Evolutionary conservation across 2,329 filamentous ascomycete species (phyloP).

Genomic region (Paraconiothyrium sp.): DNA sequence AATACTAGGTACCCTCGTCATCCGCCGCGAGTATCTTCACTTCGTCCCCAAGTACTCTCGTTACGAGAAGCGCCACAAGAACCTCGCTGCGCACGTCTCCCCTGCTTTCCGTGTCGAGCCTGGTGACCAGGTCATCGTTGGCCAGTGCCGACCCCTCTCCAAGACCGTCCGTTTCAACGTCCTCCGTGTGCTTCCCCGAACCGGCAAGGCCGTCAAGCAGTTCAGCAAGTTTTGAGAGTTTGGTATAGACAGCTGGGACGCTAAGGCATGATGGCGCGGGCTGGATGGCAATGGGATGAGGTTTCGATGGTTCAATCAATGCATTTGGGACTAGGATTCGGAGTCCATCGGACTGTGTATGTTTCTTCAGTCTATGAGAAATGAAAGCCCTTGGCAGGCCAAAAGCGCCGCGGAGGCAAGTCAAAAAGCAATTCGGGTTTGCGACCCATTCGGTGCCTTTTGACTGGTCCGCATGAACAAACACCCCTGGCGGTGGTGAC

Average conservation of each 20-base stretch:
- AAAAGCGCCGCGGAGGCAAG: slow-evolving; percentile 48
- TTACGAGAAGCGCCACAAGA: slow-evolving; percentile 99
- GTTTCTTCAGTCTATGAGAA: slow-evolving; percentile 53
- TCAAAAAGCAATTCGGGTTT: slow-evolving; percentile 41
- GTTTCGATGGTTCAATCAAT: slow-evolving; percentile 49
- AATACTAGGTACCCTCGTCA: slow-evolving; percentile 77
- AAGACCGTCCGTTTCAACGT: slow-evolving; percentile 99
- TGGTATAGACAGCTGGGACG: slow-evolving; percentile 32
- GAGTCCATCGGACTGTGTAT: slow-evolving; percentile 53
- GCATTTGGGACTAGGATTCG: slow-evolving; percentile 52
- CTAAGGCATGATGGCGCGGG: slow-evolving; percentile 34
- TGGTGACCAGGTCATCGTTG: slow-evolving; percentile 98
- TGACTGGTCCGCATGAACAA: too few species aligned
- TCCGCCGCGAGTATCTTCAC: slow-evolving; percentile 99
- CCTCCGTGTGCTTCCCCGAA: slow-evolving; percentile 96
- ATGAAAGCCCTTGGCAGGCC: slow-evolving; percentile 51
- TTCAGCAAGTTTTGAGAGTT: slow-evolving; percentile 95
- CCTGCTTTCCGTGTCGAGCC: slow-evolving; percentile 99
- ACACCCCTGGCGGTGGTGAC: too few species aligned
- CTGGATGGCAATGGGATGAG: slow-evolving; percentile 40
- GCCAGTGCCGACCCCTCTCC: slow-evolving; percentile 98
- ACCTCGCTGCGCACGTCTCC: slow-evolving; percentile 98
- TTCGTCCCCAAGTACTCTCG: slow-evolving; percentile 99
- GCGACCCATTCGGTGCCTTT: background rate
- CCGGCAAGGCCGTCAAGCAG: slow-evolving; percentile 95